Base-by-base conservation (phyloP, 1,284 basidiomycete genomes). In the Ganoderma boninense region DNA sequence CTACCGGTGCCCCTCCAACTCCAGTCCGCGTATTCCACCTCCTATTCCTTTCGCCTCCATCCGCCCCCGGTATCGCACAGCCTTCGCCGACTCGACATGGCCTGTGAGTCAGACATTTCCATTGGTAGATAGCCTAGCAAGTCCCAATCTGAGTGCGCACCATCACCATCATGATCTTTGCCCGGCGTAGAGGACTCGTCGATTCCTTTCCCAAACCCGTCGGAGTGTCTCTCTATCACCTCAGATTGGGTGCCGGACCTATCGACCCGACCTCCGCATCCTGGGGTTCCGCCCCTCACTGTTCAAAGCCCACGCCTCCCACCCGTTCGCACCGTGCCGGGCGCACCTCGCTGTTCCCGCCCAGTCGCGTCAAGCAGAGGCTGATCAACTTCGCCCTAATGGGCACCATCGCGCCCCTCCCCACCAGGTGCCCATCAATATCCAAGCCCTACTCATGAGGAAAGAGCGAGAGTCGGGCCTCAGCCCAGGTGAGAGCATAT, bases 151-250 rank as follows among this genome's bases (percentile, higher is more conserved):
- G 26, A 29, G 62, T 35, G 35, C 7, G 23, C 49, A 52, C 49
- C n/a, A 74, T 74, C 73, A 74, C 42, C 66, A 74, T 74, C 73
- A 74, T 74, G 73, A 74, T 74, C 70, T 20, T 60, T 63, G 65
- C 66, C 65, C 64, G 23, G 11, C 23, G 60, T 62, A 20, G 57
- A 66, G 57, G 46, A 16, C 32, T 44, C 68, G 60, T 68, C 62
- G 61, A 62, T 64, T 61, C 20, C 57, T 60, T 40, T 60, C 10
- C 35, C 20, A 60, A 35, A 57, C 29, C 7, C 56, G 29, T 57
- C 56, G 56, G 14, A 23, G 49, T 52, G 49, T 23, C 49, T 23
- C 3, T 26, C 16, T 16, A 29, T 35, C 32, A 57, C 54, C 29
- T 29, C 54, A 57, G 54, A 35, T 16, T 32, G 16, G 26, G 57